Percentiles rank a stretch among this genome's conserved stretches.
Conservation (phyloP, 495 filamentous ascomycete species). For the Aspergillus baeticus region DNA sequence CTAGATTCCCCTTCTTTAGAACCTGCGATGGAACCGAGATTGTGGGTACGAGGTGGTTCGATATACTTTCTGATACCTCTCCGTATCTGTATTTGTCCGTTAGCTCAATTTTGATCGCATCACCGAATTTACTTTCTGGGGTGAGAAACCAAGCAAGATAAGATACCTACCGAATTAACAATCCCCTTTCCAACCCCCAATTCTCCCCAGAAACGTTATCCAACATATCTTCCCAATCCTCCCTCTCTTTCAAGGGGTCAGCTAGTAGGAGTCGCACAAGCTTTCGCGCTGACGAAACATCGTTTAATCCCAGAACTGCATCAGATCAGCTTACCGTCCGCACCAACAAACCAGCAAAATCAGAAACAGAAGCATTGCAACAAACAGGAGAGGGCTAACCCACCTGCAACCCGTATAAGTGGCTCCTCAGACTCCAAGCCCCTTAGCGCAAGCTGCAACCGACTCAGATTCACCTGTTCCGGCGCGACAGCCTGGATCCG, state of each 20-base stretch:
- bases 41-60: conserved; percentile 50
- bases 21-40: conserved; percentile 66
- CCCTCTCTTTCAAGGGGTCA: conserved; percentile 66
- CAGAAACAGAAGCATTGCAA: not conserved
- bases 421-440: conserved; percentile 68
- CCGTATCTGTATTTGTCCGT: conserved; percentile 50
- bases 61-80: conserved; percentile 42
- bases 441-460: conserved; percentile 75
- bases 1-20: conserved; percentile 66
- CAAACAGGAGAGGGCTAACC: conserved; percentile 14
- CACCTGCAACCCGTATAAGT: conserved; percentile 71
- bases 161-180: conserved; percentile 55
- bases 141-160: not conserved
- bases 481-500: conserved; percentile 61
- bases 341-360: not conserved
- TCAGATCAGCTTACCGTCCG: not conserved
- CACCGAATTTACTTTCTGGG: too few relatives aligned
- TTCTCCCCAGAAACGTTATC: conserved; percentile 29
- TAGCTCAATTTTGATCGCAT: too few relatives aligned
- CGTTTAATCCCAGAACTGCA: conserved; percentile 53
- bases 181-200: conserved; percentile 41
- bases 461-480: conserved; percentile 68
- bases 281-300: conserved; percentile 48
- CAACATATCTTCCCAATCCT: conserved; percentile 70
- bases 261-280: conserved; percentile 72